Percentiles rank a stretch among this genome's conserved stretches.
Evolutionary conservation across 2,329 filamentous ascomycete species (phyloP).

Genomic region (Scedosporium minutisporum): DNA sequence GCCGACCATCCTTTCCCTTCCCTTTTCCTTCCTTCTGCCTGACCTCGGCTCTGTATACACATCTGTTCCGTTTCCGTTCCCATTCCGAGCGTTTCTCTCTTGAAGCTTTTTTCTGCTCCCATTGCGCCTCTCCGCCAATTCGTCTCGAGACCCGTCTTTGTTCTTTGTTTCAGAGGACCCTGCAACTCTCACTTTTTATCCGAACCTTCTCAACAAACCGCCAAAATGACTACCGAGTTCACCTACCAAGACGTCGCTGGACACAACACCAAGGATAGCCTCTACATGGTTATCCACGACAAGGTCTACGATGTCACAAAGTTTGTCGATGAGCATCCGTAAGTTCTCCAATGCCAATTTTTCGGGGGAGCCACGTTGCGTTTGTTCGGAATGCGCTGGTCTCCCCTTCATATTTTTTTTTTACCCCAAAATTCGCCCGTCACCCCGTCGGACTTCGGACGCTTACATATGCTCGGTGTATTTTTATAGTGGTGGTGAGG

Average conservation of each 20-base stretch:
- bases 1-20: constrained; percentile 1
- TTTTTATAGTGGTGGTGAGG: constrained; percentile 80
- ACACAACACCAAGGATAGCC: constrained; percentile 90
- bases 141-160: neutral
- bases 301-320: constrained; percentile 86
- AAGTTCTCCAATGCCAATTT: constrained; percentile 48
- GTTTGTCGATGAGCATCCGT: constrained; percentile 97
- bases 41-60: neutral
- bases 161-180: neutral
- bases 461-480: neutral
- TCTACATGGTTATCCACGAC: constrained; percentile 86
- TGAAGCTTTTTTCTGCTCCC: neutral
- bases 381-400: neutral
- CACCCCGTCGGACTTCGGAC: neutral
- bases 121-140: neutral
- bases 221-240: constrained; percentile 37
- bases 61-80: constrained; percentile 5
- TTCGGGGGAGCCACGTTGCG: neutral
- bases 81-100: constrained; percentile 9
- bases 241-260: constrained; percentile 73
- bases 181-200: neutral
- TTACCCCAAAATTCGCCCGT: neutral
- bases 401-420: neutral
- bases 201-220: constrained; percentile 12
- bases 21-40: neutral